A percentile compares a stretch with the other conserved stretches of the same genome.
Evolutionary conservation across 768 basidiomycete genomes (phyloP).

Genomic region (Steccherinum ochraceum): DNA sequence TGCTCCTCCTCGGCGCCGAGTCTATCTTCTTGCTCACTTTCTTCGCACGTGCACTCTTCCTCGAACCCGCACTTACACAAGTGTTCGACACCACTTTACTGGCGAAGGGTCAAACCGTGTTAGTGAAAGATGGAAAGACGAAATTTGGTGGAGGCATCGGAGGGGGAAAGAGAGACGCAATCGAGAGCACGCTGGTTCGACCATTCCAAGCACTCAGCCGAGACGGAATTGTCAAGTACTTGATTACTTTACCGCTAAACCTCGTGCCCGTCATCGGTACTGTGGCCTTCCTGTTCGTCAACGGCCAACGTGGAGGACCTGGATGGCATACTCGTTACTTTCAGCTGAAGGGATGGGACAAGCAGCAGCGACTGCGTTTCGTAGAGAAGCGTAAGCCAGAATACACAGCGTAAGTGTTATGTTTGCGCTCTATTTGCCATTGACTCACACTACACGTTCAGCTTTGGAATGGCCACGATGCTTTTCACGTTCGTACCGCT

Average conservation of each 20-base stretch:
- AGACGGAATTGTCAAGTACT: conserved; percentile 46
- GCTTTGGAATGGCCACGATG: conserved; percentile 57
- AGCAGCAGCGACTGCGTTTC: conserved; percentile 35
- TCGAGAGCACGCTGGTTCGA: conserved; percentile 41
- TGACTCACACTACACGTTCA: conserved; percentile 10
- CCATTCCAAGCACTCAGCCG: conserved; percentile 39
- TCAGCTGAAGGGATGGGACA: conserved; percentile 53
- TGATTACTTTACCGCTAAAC: conserved; percentile 63
- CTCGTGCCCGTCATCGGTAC: conserved; percentile 62
- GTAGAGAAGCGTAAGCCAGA: conserved; percentile 45
- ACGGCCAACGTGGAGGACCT: conserved; percentile 42
- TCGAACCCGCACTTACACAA: conserved; percentile 35
- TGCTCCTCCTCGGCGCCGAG: conserved; percentile 36
- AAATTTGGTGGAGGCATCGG: conserved; percentile 26
- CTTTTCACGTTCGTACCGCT: conserved; percentile 57
- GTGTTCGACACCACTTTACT: conserved; percentile 44
- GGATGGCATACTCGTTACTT: conserved; percentile 62
- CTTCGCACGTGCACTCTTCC: conserved; percentile 39
- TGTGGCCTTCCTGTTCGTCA: conserved; percentile 51
- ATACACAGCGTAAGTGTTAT: conserved; percentile 56
- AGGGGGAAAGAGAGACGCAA: conserved; percentile 27
- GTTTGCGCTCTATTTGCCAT: not conserved
- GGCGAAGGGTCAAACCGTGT: conserved; percentile 31
- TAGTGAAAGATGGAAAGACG: conserved; percentile 28
- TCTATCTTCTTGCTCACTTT: conserved; percentile 34